Conservation (phyloP, 352 stramenopile species). For the Globisporangium emineosum region DNA sequence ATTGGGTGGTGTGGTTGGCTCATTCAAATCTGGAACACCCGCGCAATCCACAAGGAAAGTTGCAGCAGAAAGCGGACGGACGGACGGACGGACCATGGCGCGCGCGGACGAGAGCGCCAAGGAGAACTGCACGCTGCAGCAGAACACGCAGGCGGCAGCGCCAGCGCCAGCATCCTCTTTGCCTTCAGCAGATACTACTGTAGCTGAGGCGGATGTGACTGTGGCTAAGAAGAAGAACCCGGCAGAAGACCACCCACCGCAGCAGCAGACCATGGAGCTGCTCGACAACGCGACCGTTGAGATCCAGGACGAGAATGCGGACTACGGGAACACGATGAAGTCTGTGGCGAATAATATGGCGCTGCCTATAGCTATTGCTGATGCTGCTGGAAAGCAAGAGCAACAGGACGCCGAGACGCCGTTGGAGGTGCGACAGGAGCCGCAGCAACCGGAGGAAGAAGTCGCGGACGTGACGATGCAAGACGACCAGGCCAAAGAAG, state of each 20-base stretch:
- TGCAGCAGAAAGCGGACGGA: background rate
- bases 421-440: background rate
- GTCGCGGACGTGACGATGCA: background rate
- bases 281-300: slow-evolving; percentile 10
- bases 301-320: background rate
- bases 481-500: background rate
- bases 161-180: too few relatives aligned
- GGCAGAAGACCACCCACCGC: background rate
- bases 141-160: background rate
- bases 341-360: background rate
- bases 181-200: background rate
- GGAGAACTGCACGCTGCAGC: slow-evolving; percentile 7
- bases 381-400: background rate
- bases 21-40: slow-evolving; percentile 10
- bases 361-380: background rate
- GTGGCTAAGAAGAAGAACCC: background rate
- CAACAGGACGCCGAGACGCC: background rate
- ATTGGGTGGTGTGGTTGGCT: background rate
- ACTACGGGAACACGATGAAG: background rate
- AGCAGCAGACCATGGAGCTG: background rate
- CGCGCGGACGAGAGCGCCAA: slow-evolving; percentile 7
- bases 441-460: background rate
- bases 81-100: slow-evolving; percentile 2
- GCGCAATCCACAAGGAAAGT: background rate
- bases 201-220: too few relatives aligned